Evolutionary conservation across 202 grass and related monocot genomes (phyloP).

Genomic region (Dendrocalamus latiflorus): DNA sequence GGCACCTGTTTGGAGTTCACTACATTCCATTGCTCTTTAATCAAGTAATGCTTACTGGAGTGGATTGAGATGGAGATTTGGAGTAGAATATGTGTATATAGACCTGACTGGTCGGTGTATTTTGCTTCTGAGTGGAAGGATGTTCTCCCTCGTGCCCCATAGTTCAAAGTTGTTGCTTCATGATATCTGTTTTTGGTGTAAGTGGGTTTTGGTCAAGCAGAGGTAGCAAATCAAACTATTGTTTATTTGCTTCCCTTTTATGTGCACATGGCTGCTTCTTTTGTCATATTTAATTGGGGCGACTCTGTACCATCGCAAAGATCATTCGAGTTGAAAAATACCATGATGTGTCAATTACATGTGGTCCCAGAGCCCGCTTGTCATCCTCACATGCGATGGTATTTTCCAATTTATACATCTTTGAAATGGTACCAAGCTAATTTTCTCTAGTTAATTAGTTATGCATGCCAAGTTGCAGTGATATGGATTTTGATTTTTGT

Average conservation of each 20-base stretch:
- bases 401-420: too few relatives aligned
- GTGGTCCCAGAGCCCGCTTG: too few relatives aligned
- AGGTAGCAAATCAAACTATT: neutral
- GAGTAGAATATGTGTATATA: constrained; percentile 10
- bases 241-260: neutral
- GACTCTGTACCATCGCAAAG: too few relatives aligned
- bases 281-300: neutral
- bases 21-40: neutral
- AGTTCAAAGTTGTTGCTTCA: constrained; percentile 13
- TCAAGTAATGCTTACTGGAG: neutral
- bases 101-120: neutral
- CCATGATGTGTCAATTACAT: too few relatives aligned
- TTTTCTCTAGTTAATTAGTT: neutral
- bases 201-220: constrained; percentile 4
- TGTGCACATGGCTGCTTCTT: neutral
- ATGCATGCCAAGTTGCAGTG: neutral
- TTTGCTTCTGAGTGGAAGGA: constrained; percentile 14
- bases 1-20: neutral
- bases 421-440: too few relatives aligned
- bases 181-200: neutral
- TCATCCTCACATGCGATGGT: too few relatives aligned
- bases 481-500: neutral
- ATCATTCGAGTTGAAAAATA: too few relatives aligned
- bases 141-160: neutral
- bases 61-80: constrained; percentile 4